phyloP scores from a whole-genome alignment of 2,329 filamentous ascomycete species.

The Aureobasidium sp. region DNA sequence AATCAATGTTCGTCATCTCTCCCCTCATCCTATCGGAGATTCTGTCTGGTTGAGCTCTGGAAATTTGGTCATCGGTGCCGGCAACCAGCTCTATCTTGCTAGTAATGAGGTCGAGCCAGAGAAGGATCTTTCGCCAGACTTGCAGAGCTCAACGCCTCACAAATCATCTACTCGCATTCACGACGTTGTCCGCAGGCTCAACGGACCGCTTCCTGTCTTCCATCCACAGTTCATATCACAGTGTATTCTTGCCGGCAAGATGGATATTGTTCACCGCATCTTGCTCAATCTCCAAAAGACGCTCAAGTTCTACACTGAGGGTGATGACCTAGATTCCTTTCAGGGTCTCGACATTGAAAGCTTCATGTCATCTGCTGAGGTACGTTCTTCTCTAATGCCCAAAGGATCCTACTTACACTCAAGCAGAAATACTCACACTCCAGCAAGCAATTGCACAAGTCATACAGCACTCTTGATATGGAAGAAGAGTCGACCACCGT shows the following conservation, averaged over 20 bases:
- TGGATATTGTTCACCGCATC: constrained; percentile 60
- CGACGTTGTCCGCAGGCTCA: constrained; percentile 70
- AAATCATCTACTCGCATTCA: constrained; percentile 61
- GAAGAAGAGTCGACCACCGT: constrained; percentile 56
- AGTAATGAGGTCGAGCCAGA: constrained; percentile 63
- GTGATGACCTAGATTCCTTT: constrained; percentile 71
- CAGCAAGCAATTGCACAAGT: constrained; percentile 11
- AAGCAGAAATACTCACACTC: neutral
- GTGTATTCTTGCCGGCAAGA: constrained; percentile 75
- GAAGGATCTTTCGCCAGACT: constrained; percentile 50
- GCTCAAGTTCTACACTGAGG: constrained; percentile 75
- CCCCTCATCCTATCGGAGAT: constrained; percentile 80
- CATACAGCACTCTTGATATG: constrained; percentile 26
- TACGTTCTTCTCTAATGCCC: constrained; percentile 23
- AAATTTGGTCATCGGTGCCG: constrained; percentile 76
- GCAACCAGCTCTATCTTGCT: constrained; percentile 83
- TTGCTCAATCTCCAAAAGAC: constrained; percentile 64
- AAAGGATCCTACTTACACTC: constrained; percentile 19
- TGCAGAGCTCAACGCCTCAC: constrained; percentile 43
- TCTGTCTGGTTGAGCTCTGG: constrained; percentile 85
- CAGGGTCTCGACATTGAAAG: constrained; percentile 50
- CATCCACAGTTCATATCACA: constrained; percentile 87
- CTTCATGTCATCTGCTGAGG: constrained; percentile 42
- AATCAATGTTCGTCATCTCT: constrained; percentile 66
- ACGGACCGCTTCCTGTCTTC: constrained; percentile 80